Evolutionary conservation across 495 filamentous ascomycete species (phyloP).

Genomic region (Penicillium cinerascens): DNA sequence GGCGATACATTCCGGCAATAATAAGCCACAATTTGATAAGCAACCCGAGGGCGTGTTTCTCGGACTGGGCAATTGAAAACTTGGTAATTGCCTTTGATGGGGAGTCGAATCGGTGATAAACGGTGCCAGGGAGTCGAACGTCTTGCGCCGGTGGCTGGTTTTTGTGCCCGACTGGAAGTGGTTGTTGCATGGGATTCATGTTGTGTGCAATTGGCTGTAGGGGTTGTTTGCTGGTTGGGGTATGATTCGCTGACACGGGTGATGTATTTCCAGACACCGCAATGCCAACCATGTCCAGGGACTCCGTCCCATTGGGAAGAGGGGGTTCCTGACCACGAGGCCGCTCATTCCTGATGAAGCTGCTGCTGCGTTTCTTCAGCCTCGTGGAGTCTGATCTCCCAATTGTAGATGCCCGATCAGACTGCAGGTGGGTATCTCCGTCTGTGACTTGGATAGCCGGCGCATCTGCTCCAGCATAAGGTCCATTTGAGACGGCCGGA

Average conservation of each 20-base stretch:
- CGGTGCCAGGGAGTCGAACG: constrained; percentile 39
- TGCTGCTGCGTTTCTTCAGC: constrained; percentile 44
- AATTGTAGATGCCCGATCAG: constrained; percentile 22
- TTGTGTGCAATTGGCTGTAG: constrained; percentile 51
- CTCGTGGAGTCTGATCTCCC: constrained; percentile 42
- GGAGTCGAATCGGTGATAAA: constrained; percentile 42
- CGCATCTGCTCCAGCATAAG: constrained; percentile 21
- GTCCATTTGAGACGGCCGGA: constrained; percentile 16
- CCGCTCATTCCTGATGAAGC: constrained; percentile 25
- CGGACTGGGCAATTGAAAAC: constrained; percentile 37
- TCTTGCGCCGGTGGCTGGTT: constrained; percentile 52
- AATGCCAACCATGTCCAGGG: constrained; percentile 38
- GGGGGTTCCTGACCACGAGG: constrained; percentile 15
- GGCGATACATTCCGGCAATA: constrained; percentile 80
- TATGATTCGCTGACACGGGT: constrained; percentile 17
- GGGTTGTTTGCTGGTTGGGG: constrained; percentile 35
- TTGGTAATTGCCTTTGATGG: constrained; percentile 38
- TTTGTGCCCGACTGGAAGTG: constrained; percentile 43
- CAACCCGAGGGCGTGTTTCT: constrained; percentile 56
- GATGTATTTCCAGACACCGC: constrained; percentile 34
- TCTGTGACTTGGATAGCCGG: constrained; percentile 50
- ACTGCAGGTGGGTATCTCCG: constrained; percentile 29
- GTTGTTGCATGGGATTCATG: constrained; percentile 38
- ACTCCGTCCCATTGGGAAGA: constrained; percentile 14
- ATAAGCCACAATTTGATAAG: constrained; percentile 85